Base-by-base conservation (phyloP, 2,329 filamentous ascomycete species). In the Ilyonectria sp. region DNA sequence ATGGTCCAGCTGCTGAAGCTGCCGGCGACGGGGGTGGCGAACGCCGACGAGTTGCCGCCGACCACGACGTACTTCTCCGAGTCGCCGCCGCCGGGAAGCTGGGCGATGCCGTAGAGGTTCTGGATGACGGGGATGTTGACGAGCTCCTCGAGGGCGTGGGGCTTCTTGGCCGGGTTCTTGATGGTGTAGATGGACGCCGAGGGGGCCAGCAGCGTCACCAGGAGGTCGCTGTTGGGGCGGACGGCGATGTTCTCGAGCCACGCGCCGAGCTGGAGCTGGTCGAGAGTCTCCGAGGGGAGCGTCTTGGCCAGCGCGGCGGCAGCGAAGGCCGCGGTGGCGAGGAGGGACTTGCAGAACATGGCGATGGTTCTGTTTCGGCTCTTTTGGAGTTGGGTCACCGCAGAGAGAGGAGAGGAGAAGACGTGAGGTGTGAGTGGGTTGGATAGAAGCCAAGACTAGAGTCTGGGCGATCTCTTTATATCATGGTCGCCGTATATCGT, bases 201-300 rank as follows among this genome's bases (percentile, higher is more conserved):
- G 2, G 68, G 71, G 21, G 23, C 50, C 58, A 72, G 33, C 33
- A 69, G 67, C 6, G 70, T 72, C 8, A 53, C 37, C 7, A 74
- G 52, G n/a, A 74, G 29, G 44, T 71, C 68, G 11, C 69, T 67
- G 33, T 69, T 69, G 40, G 69, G 64, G 10, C 71, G 70, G 4
- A 66, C 65, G 4, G 65, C 70, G 15, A 74, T 67, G 52, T 73
- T 73, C 46, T 74, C 71, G 6, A 73, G 60, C 67, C 68, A 74
- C 50, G 65, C 68, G 2, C 67, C 69, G 21, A 35, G 56, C 19
- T 33, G 26, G 40, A 71, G 67, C 37, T 72, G 67, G 23, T 26
- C 62, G 21, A 72, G 37, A 1, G 64, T 63, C 44, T 60, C 65
- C 11, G 52, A 29, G 2, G 70, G 64, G 13, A 68, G 47, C n/a